Conservation (phyloP, 371 early-diverging fungal genomes). For the Mucor circinelloides region DNA sequence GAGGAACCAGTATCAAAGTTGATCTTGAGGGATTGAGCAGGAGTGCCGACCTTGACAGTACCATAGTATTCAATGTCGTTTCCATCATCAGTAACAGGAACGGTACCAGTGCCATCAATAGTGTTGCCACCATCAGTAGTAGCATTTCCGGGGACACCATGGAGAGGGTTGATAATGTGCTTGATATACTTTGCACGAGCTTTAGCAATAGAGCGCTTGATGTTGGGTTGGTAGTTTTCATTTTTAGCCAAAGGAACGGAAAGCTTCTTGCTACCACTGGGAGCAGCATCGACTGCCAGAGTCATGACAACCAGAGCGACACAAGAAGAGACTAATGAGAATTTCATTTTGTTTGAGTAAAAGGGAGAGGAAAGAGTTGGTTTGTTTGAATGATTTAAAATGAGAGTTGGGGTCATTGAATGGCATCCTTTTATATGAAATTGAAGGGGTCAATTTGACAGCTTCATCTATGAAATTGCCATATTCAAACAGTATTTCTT, state of each 20-base stretch:
- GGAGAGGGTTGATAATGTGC: neutral
- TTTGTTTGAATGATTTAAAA: neutral
- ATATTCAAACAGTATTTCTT: constrained; percentile 2
- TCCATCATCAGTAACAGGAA: constrained; percentile 25
- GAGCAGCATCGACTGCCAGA: constrained; percentile 18
- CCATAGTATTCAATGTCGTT: constrained; percentile 58
- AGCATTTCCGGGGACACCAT: neutral
- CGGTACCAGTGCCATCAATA: constrained; percentile 6
- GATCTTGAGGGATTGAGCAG: constrained; percentile 63
- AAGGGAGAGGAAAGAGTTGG: neutral
- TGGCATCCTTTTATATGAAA: neutral
- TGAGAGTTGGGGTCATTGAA: neutral
- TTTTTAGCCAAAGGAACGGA: constrained; percentile 24
- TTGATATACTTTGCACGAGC: constrained; percentile 24
- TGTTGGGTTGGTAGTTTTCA: constrained; percentile 18
- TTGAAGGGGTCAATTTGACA: neutral
- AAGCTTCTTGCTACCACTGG: constrained; percentile 9
- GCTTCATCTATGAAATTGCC: neutral
- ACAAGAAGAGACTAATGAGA: constrained; percentile 20
- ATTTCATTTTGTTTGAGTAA: constrained; percentile 16
- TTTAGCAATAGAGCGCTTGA: constrained; percentile 18
- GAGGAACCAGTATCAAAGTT: constrained; percentile 79
- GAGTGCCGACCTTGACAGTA: constrained; percentile 64
- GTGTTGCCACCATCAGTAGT: too few relatives aligned
- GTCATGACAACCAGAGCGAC: constrained; percentile 16